Conservation (phyloP, 768 basidiomycete genomes). For the Podaxis sp. region DNA sequence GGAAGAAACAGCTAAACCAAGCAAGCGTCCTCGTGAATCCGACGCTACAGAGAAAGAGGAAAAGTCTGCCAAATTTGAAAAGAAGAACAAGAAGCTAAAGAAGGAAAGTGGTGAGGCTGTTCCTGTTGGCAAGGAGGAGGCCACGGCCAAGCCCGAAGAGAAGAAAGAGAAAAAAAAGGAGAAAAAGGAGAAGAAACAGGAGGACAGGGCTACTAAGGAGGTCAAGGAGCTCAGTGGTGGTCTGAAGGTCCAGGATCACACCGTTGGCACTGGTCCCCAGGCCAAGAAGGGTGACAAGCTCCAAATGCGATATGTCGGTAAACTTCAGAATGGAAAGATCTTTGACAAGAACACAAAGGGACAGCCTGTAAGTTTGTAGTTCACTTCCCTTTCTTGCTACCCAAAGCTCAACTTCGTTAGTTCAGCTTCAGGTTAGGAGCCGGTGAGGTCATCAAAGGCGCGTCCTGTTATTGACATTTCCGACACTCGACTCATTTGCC, state of each 20-base stretch:
- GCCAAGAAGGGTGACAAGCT: slow-evolving; percentile 85
- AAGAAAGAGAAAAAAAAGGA: slow-evolving; percentile 24
- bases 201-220: slow-evolving; percentile 26
- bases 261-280: slow-evolving; percentile 75
- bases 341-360: slow-evolving; percentile 85
- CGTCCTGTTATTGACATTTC: slow-evolving; percentile 11
- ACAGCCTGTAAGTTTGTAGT: slow-evolving; percentile 60
- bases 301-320: slow-evolving; percentile 90
- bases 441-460: slow-evolving; percentile 91
- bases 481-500: neutral
- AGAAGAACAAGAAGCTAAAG: slow-evolving; percentile 80
- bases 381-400: neutral
- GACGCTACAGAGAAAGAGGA: slow-evolving; percentile 38
- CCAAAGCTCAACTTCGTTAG: neutral
- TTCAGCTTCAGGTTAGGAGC: slow-evolving; percentile 65
- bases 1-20: slow-evolving; percentile 37
- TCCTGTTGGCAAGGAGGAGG: slow-evolving; percentile 38
- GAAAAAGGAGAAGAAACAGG: slow-evolving; percentile 32
- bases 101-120: slow-evolving; percentile 39
- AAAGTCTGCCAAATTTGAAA: slow-evolving; percentile 38
- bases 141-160: slow-evolving; percentile 17
- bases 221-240: slow-evolving; percentile 60
- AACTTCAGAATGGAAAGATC: slow-evolving; percentile 67
- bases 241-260: slow-evolving; percentile 71
- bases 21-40: slow-evolving; percentile 71